These are phyloP conservation scores for Rostrohypoxylon terebratum DNA, from an alignment of 495 filamentous ascomycete species.

Conservation along the genomic window DNA sequence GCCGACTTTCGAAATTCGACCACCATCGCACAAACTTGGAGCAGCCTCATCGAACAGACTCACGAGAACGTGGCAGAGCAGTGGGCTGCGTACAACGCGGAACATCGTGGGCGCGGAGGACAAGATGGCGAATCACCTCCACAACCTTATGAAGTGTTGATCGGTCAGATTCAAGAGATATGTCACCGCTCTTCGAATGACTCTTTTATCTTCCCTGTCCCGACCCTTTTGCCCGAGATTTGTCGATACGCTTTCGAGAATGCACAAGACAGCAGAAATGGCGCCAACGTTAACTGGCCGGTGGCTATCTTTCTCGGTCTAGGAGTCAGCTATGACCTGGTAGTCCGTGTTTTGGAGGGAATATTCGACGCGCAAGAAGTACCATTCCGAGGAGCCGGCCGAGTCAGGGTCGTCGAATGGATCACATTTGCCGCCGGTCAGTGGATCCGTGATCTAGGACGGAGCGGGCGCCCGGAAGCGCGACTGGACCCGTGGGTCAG, in stretches of 20 bases:
- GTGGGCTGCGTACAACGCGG: slow-evolving; percentile 53
- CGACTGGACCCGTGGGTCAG: slow-evolving; percentile 55
- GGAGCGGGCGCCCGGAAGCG: slow-evolving; percentile 52
- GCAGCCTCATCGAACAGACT: slow-evolving; percentile 76
- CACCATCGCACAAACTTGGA: slow-evolving; percentile 86
- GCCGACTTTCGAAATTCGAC: slow-evolving; percentile 88
- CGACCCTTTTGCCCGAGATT: slow-evolving; percentile 73
- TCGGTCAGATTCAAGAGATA: slow-evolving; percentile 77
- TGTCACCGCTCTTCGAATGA: slow-evolving; percentile 80
- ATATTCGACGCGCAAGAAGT: slow-evolving; percentile 87
- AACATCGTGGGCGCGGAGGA: slow-evolving; percentile 52
- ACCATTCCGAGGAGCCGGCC: slow-evolving; percentile 76
- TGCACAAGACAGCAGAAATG: slow-evolving; percentile 72
- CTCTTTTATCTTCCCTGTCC: slow-evolving; percentile 78
- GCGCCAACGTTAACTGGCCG: slow-evolving; percentile 75
- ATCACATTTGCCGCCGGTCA: slow-evolving; percentile 52
- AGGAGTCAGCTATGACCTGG: slow-evolving; percentile 76
- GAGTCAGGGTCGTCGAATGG: slow-evolving; percentile 58
- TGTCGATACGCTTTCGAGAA: slow-evolving; percentile 80
- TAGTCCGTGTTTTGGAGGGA: slow-evolving; percentile 80
- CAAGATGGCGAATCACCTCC: slow-evolving; percentile 50
- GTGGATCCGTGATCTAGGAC: slow-evolving; percentile 58
- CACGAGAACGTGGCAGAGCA: slow-evolving; percentile 72
- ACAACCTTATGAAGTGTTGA: slow-evolving; percentile 82
- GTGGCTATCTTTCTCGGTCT: slow-evolving; percentile 83